Percentiles rank a stretch among this genome's conserved stretches.
Conservation (phyloP, 441 rosid species). For the Omphalea diandra region DNA sequence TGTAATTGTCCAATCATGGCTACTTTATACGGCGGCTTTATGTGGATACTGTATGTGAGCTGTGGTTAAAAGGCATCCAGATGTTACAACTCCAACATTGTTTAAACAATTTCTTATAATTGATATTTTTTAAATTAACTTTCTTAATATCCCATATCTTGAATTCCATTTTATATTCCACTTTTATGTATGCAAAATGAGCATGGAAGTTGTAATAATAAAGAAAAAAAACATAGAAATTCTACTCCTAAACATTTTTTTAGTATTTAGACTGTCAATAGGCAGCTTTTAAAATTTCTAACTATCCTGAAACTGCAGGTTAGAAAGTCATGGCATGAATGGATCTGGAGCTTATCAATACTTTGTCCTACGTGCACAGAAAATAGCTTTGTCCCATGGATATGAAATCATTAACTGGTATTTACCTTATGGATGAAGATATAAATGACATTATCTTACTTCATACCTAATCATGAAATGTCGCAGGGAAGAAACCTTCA, state of each 20-base stretch:
- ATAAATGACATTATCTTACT: background rate
- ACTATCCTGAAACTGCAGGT: conserved; percentile 37
- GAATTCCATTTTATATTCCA: background rate
- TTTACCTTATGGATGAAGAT: conserved; percentile 6
- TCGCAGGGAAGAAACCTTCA: conserved; percentile 87
- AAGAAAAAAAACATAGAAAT: too few species aligned
- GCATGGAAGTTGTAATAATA: too few species aligned
- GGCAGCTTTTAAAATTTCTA: background rate
- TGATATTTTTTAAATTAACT: background rate
- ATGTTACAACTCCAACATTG: background rate
- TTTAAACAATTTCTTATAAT: background rate
- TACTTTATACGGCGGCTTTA: background rate
- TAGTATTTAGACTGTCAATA: background rate
- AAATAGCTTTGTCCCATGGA: conserved; percentile 61
- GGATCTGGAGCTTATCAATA: conserved; percentile 60
- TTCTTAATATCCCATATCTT: background rate
- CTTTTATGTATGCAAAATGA: background rate
- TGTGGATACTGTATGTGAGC: background rate
- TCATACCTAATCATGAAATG: conserved; percentile 21
- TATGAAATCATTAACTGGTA: conserved; percentile 71
- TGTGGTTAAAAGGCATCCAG: background rate
- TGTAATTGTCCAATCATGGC: background rate
- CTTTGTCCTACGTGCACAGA: conserved; percentile 63
- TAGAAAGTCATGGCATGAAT: conserved; percentile 39
- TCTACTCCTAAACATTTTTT: background rate